phyloP scores from a whole-genome alignment of 176 grass and related monocot genomes.

The Aegilops umbellulata region DNA sequence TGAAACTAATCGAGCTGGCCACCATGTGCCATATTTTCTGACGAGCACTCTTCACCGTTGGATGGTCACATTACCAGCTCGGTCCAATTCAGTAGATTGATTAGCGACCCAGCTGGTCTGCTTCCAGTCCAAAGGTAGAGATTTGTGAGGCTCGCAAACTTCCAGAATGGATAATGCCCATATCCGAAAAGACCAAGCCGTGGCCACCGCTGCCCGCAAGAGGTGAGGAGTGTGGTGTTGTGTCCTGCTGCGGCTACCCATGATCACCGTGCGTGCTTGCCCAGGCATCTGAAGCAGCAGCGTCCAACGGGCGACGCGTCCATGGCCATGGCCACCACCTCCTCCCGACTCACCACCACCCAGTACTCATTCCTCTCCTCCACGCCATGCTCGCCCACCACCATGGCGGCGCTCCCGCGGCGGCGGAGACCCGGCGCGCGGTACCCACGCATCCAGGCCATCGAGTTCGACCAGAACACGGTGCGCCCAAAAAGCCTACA shows the following conservation, averaged over 20 bases:
- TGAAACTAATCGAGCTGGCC: no score
- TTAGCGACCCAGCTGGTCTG: not conserved
- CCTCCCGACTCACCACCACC: slow-evolving; percentile 38
- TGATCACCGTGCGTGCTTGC: slow-evolving; percentile 13
- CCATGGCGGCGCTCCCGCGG: slow-evolving; percentile 11
- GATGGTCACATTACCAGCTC: not conserved
- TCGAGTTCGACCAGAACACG: slow-evolving; percentile 94
- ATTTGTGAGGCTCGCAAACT: slow-evolving; percentile 47
- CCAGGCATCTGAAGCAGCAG: not conserved
- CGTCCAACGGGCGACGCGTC: slow-evolving; percentile 28
- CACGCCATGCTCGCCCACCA: slow-evolving; percentile 16
- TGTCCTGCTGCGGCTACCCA: not conserved
- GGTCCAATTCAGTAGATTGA: no score
- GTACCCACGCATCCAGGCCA: slow-evolving; percentile 64
- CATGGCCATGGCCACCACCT: slow-evolving; percentile 50
- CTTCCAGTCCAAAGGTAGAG: not conserved
- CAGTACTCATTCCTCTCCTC: slow-evolving; percentile 46
- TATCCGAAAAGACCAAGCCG: slow-evolving; percentile 55
- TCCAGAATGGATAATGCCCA: slow-evolving; percentile 60
- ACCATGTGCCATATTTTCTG: not conserved
- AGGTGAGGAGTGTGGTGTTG: not conserved
- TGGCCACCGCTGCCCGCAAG: slow-evolving; percentile 46
- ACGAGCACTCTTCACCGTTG: not conserved
- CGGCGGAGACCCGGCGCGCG: slow-evolving; percentile 8
- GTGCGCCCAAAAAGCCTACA: slow-evolving; percentile 21